Base-by-base conservation (phyloP, 805 yeast species). In the Saccharomyces jurei region DNA sequence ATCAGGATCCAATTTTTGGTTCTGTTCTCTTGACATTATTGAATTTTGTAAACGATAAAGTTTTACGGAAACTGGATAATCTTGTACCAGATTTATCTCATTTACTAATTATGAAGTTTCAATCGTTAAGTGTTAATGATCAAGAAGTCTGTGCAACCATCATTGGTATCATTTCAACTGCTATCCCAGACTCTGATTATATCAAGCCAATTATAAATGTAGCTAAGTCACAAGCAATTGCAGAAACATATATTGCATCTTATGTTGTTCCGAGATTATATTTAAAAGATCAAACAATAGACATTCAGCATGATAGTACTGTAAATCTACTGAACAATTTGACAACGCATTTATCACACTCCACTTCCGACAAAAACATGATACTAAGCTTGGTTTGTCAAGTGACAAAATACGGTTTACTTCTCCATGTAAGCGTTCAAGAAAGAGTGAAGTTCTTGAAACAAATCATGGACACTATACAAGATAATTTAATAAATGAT, bases 401-500 rank as follows among this genome's bases (percentile, higher is more conserved):
- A 57, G 52, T 78, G 2, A 64, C 74, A 0, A 68, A 73, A 29
- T 75, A 63, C 58, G 80, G 80, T 6, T 68, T 69, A 1, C 54
- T 77, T 0, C 59, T 62, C 14, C 31, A 28, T 11, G 13, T 69
- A 1, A 14, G 52, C 2, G 17, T 21, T 4, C 59, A 59, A 8
- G 59, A 62, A 1, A 56, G 73, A 4, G 58, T 59, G 0, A 50
- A 60, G 0, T 57, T 65, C 46, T 62, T 68, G 28, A 49, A 28
- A 0, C 55, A 57, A 2, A 63, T 80, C 8, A 55, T 65, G 3
- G 70, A 66, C 0, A 26, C 54, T 4, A 46, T 79, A 8, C 64
- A 68, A 46, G 69, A 75, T 0, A 72, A 73, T 47, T 80, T 81
- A 6, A 78, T 81, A 58, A 80, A 58, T 50, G 83, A 83, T 58